These are phyloP conservation scores for Pyrus bretschneideri DNA, from an alignment of 306 rosid species.

Conservation along the genomic window DNA sequence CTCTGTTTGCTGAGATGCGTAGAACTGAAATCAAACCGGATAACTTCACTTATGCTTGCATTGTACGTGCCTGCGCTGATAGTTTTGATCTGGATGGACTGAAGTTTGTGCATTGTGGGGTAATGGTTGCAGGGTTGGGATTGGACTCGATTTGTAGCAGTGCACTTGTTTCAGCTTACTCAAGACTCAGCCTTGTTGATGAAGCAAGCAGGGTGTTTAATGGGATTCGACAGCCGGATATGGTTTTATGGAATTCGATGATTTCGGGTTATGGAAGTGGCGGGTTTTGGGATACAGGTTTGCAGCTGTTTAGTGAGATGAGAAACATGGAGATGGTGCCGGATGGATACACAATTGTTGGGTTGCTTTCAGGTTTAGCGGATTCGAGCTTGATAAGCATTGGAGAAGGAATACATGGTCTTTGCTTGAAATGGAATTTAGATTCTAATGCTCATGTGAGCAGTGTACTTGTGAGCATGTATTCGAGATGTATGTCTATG, in stretches of 20 bases:
- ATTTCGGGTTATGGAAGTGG: constrained; percentile 57
- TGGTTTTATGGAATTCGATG: constrained; percentile 78
- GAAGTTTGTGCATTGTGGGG: constrained; percentile 33
- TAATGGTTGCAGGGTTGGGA: constrained; percentile 29
- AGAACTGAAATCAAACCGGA: constrained; percentile 41
- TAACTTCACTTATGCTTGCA: constrained; percentile 37
- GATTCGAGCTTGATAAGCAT: constrained; percentile 42
- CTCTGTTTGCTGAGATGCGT: constrained; percentile 52
- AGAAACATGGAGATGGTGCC: constrained; percentile 39
- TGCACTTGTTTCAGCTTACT: constrained; percentile 57
- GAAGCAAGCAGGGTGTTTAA: constrained; percentile 60
- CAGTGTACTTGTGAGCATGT: constrained; percentile 73
- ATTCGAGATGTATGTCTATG: constrained; percentile 68
- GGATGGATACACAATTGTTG: constrained; percentile 74
- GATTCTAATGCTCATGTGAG: constrained; percentile 54
- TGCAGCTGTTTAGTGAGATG: constrained; percentile 50
- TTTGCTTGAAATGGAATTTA: constrained; percentile 48
- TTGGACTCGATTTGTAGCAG: constrained; percentile 36
- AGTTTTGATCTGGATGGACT: constrained; percentile 18
- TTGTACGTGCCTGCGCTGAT: constrained; percentile 38
- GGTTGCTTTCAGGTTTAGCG: constrained; percentile 47
- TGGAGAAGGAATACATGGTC: constrained; percentile 66
- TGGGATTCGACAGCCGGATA: constrained; percentile 46
- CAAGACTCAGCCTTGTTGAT: constrained; percentile 55
- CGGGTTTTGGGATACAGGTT: constrained; percentile 56